Evolutionary conservation across 306 rosid genomes (phyloP), one percentile per base, ranked within the genome.

Genomic region (Fragaria iinumae): DNA sequence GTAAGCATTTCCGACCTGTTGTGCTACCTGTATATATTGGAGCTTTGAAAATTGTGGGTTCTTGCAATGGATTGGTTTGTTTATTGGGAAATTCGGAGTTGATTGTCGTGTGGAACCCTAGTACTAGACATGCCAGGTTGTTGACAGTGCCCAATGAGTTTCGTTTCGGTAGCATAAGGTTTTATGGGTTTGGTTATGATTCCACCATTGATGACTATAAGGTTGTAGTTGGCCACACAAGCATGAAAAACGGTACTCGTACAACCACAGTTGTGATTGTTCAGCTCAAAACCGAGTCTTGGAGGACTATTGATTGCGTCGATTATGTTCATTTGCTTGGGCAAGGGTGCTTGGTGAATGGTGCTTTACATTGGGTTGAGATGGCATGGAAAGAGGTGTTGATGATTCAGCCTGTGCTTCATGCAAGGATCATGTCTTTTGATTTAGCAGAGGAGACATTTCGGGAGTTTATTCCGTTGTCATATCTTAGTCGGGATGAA

Each of bases 321-420:
- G 21, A 63, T 27, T 27, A 11, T 29, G 68, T 29, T 2, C 36
- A 8, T 2, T 14, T 71, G 62, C 17, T 27, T 1, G 75, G 60
- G 47, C 39, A 71, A 45, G 75, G 62, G 25, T 71, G 75, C 75
- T 48, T 71, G 25, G 11, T 49, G 8, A 49, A 71, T 32, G 75
- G 75, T 29, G 62, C 62, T 29, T 44, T 71, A 11, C 60, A 71
- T 71, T 71, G 75, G 62, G 17, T 49, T 8, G 75, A 71, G 43
- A 6, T 68, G 49, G 2, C 21, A 5, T 67, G 72, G 72, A 17
- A 23, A 25, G 17, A 67, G 9, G 52, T 3, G 17, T 29, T 3
- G 29, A 6, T 8, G 29, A 12, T 9, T 11, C 18, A 2, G 65
- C 65, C 65, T 0, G 65, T 59, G 7, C 32, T 50, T 17, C 13